These are phyloP conservation scores for Prototheca stagnorum DNA, from an alignment of 163 green algal genomes.

Conservation along the genomic window DNA sequence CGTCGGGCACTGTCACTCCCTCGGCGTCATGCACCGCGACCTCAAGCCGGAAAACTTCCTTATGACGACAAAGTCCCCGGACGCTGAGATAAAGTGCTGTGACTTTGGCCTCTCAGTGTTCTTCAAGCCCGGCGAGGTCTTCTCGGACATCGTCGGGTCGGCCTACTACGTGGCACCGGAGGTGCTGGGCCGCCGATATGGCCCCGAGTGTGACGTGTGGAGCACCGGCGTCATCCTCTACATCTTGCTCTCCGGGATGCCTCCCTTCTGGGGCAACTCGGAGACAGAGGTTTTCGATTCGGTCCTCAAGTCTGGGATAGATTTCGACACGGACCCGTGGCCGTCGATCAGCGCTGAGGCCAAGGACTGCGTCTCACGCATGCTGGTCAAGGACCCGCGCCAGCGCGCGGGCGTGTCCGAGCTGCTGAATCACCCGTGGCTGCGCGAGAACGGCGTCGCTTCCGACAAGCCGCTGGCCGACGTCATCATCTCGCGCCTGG, in stretches of 20 bases:
- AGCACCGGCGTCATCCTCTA: conserved; percentile 93
- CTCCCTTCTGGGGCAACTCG: conserved; percentile 90
- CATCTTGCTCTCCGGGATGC: conserved; percentile 89
- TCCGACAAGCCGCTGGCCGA: conserved; percentile 71
- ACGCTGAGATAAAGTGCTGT: conserved; percentile 54
- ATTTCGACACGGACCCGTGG: conserved; percentile 85
- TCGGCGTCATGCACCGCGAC: conserved; percentile 77
- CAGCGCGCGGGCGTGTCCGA: conserved; percentile 67
- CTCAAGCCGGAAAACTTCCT: conserved; percentile 78
- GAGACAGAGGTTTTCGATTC: conserved; percentile 89
- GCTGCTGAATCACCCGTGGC: conserved; percentile 84
- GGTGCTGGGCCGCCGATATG: conserved; percentile 61
- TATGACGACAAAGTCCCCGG: conserved; percentile 20
- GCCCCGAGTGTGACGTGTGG: conserved; percentile 87
- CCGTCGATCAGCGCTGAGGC: conserved; percentile 64
- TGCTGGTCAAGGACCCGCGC: conserved; percentile 64
- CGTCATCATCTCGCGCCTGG: conserved; percentile 75
- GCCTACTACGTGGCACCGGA: conserved; percentile 96
- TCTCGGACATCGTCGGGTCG: conserved; percentile 82
- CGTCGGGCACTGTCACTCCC: conserved; percentile 76
- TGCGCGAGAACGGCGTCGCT: conserved; percentile 76
- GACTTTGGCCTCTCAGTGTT: conserved; percentile 77
- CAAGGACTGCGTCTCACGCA: conserved; percentile 78
- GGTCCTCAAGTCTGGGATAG: conserved; percentile 68
- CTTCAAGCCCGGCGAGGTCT: conserved; percentile 61